These are phyloP conservation scores for Nepenthes gracilis DNA, from an alignment of 148 eudicot species.

Conservation along the genomic window DNA sequence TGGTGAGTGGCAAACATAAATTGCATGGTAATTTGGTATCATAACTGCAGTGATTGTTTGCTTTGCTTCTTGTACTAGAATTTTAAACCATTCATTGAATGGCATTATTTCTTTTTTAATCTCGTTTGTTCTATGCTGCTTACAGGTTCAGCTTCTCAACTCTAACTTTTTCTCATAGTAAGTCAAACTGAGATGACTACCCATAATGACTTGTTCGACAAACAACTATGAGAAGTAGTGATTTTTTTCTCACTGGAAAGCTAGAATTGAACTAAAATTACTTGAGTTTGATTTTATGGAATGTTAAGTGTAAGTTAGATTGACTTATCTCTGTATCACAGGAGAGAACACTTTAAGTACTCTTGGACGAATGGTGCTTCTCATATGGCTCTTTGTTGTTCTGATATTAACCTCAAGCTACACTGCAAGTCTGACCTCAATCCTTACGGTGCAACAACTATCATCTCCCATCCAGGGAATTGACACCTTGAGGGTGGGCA, in stretches of 20 bases:
- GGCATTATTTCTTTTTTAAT: too few species aligned
- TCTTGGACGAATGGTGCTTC: constrained; percentile 64
- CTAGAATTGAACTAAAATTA: too few species aligned
- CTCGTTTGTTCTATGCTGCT: constrained; percentile 3
- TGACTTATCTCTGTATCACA: constrained; percentile 13
- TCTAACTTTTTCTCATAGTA: constrained; percentile 80
- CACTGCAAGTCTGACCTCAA: constrained; percentile 93
- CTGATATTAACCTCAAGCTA: constrained; percentile 91
- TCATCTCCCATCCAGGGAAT: constrained; percentile 76
- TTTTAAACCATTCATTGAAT: too few species aligned
- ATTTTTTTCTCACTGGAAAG: too few species aligned
- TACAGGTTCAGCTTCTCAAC: constrained; percentile 99
- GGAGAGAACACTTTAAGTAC: constrained; percentile 73
- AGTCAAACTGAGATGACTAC: constrained; percentile 18
- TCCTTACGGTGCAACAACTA: constrained; percentile 90
- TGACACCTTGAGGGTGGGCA: constrained; percentile 34
- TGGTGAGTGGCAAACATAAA: constrained; percentile 42
- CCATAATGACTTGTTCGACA: too few species aligned
- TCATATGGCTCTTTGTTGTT: constrained; percentile 95
- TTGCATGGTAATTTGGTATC: not conserved
- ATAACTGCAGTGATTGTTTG: not conserved
- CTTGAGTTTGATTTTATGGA: too few species aligned
- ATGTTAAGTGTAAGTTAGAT: not conserved
- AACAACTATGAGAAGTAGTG: too few species aligned
- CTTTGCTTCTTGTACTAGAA: too few species aligned